These are phyloP conservation scores for Lactarius trivialis DNA, from an alignment of 768 basidiomycete genomes.

Conservation along the genomic window DNA sequence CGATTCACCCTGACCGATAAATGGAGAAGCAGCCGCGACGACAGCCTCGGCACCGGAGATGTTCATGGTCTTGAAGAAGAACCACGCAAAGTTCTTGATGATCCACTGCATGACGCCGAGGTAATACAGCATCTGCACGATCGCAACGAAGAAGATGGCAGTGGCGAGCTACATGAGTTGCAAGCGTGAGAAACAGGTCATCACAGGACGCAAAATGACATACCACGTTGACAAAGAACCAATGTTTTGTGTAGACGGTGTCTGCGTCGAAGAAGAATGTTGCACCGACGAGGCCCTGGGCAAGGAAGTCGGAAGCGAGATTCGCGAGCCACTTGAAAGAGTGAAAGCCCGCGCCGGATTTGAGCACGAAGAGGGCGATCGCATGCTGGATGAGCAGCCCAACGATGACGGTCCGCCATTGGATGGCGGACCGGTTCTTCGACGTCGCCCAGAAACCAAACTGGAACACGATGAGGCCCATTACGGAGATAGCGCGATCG, in stretches of 20 bases:
- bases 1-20: constrained; percentile 86
- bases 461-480: constrained; percentile 78
- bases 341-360: constrained; percentile 72
- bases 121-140: constrained; percentile 89
- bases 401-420: constrained; percentile 85
- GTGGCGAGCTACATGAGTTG: constrained; percentile 45
- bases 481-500: constrained; percentile 75
- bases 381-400: constrained; percentile 81
- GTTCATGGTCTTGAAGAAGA: constrained; percentile 89
- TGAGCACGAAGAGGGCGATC: constrained; percentile 85
- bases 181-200: not conserved
- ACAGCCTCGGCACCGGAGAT: constrained; percentile 94
- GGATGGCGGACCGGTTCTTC: constrained; percentile 52
- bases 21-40: constrained; percentile 89
- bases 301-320: constrained; percentile 75
- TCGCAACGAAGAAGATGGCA: constrained; percentile 93
- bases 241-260: constrained; percentile 51
- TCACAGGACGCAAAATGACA: constrained; percentile 24
- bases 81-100: constrained; percentile 83
- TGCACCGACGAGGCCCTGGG: constrained; percentile 60
- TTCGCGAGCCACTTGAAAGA: constrained; percentile 81
- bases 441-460: constrained; percentile 65
- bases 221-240: constrained; percentile 82
- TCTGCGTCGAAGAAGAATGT: constrained; percentile 76
- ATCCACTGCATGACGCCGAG: constrained; percentile 93